These are phyloP conservation scores for Hyaloscypha variabilis DNA, from an alignment of 495 filamentous ascomycete genomes.

Conservation along the genomic window DNA sequence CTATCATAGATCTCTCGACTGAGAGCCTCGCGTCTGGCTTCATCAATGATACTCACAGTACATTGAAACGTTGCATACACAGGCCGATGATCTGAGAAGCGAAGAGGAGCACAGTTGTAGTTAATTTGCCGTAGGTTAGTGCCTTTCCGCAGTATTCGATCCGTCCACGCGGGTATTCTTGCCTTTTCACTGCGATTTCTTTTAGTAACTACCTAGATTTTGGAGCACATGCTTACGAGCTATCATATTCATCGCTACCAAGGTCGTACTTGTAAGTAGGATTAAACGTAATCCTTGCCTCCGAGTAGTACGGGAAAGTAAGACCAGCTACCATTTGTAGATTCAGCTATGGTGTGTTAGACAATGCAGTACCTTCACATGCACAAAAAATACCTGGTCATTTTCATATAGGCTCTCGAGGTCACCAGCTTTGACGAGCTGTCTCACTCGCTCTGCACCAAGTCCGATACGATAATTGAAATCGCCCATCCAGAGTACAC, in stretches of 20 bases:
- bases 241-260: slow-evolving; percentile 86
- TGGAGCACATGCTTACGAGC: slow-evolving; percentile 62
- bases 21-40: slow-evolving; percentile 68
- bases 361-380: background rate
- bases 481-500: slow-evolving; percentile 94
- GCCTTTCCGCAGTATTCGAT: slow-evolving; percentile 88
- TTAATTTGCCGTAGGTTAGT: slow-evolving; percentile 76
- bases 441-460: slow-evolving; percentile 74
- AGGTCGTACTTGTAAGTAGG: slow-evolving; percentile 97
- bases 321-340: slow-evolving; percentile 93
- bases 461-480: slow-evolving; percentile 98
- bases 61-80: slow-evolving; percentile 90
- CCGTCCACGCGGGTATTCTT: slow-evolving; percentile 96
- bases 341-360: slow-evolving; percentile 60
- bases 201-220: slow-evolving; percentile 39
- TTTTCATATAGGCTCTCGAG: slow-evolving; percentile 84
- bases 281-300: slow-evolving; percentile 79
- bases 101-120: slow-evolving; percentile 77
- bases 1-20: slow-evolving; percentile 71
- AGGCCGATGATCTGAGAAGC: slow-evolving; percentile 91
- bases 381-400: slow-evolving; percentile 69
- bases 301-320: slow-evolving; percentile 88
- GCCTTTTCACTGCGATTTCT: slow-evolving; percentile 64
- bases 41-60: slow-evolving; percentile 76
- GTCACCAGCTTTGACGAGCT: slow-evolving; percentile 69